phyloP scores from a whole-genome alignment of 164 flowering plant genomes.

The Cinnamomum micranthum region DNA sequence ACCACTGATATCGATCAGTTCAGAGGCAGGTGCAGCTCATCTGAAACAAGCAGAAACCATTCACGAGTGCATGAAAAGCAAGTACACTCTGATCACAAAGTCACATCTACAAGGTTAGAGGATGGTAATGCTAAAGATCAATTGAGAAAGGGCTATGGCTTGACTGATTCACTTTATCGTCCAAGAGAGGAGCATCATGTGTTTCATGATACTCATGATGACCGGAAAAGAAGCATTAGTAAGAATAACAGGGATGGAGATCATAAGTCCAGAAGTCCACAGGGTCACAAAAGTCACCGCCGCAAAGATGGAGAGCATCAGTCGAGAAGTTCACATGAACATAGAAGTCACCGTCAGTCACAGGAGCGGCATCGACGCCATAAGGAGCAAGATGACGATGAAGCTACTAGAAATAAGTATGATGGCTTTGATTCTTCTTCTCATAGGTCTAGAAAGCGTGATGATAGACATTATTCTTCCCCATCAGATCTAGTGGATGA shows the following conservation, averaged over 20 bases:
- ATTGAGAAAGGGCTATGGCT: background rate
- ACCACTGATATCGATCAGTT: constrained; percentile 13
- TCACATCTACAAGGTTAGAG: constrained; percentile 7
- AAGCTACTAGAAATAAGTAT: constrained; percentile 20
- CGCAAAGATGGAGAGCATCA: background rate
- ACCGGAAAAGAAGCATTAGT: constrained; percentile 14
- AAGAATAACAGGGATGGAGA: constrained; percentile 21
- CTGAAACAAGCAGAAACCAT: constrained; percentile 17
- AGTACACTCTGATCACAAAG: constrained; percentile 10
- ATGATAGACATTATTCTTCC: constrained; percentile 27
- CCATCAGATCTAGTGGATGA: constrained; percentile 14
- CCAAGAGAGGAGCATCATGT: constrained; percentile 16
- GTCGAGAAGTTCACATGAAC: constrained; percentile 1
- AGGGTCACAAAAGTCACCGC: constrained; percentile 21
- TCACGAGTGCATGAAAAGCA: constrained; percentile 16
- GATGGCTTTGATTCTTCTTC: constrained; percentile 28
- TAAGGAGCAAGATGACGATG: constrained; percentile 27
- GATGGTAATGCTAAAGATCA: constrained; percentile 11
- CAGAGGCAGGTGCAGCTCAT: constrained; percentile 13
- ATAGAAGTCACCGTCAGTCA: constrained; percentile 6
- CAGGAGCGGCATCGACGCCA: constrained; percentile 22
- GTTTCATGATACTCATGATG: constrained; percentile 20
- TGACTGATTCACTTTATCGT: constrained; percentile 4
- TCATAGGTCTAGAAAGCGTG: constrained; percentile 21
- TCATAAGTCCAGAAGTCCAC: constrained; percentile 36